Evolutionary conservation across 192 early-diverging fungal species (phyloP).

Genomic region (Backusella mclennaniae): DNA sequence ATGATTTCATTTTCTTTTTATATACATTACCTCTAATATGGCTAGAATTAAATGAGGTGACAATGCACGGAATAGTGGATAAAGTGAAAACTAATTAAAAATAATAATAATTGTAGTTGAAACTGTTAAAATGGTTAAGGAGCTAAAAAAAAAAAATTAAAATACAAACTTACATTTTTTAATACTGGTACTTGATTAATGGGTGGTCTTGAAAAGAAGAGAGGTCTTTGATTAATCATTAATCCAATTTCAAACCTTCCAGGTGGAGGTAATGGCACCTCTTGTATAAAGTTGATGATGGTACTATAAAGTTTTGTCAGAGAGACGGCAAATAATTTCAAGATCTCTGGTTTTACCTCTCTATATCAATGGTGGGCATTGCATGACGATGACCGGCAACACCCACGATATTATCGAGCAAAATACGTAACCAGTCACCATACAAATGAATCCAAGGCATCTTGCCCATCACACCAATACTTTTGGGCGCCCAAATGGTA

Average conservation of each 20-base stretch:
- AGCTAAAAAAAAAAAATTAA: not conserved
- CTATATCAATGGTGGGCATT: not conserved
- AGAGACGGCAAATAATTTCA: too few relatives aligned
- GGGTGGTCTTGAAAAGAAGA: constrained; percentile 69
- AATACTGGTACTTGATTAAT: constrained; percentile 71
- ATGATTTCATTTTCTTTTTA: not conserved
- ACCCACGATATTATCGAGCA: constrained; percentile 52
- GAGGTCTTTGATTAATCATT: constrained; percentile 51
- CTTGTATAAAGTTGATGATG: constrained; percentile 59
- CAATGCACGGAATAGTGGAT: constrained; percentile 66
- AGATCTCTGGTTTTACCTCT: not conserved
- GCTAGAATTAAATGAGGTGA: constrained; percentile 62
- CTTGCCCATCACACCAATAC: constrained; percentile 65
- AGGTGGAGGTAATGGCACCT: constrained; percentile 74
- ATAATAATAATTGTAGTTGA: constrained; percentile 3
- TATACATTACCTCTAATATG: constrained; percentile 60
- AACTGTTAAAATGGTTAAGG: not conserved
- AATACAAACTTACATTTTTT: constrained; percentile 61
- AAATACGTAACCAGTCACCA: constrained; percentile 72
- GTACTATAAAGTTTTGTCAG: not conserved
- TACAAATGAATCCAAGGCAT: constrained; percentile 73
- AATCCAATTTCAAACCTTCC: constrained; percentile 74
- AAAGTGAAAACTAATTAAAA: constrained; percentile 65
- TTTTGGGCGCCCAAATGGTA: constrained; percentile 65
- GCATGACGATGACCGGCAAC: constrained; percentile 28